These are phyloP conservation scores for Eryngium alpinum DNA, from an alignment of 140 eudicot species.

Conservation along the genomic window DNA sequence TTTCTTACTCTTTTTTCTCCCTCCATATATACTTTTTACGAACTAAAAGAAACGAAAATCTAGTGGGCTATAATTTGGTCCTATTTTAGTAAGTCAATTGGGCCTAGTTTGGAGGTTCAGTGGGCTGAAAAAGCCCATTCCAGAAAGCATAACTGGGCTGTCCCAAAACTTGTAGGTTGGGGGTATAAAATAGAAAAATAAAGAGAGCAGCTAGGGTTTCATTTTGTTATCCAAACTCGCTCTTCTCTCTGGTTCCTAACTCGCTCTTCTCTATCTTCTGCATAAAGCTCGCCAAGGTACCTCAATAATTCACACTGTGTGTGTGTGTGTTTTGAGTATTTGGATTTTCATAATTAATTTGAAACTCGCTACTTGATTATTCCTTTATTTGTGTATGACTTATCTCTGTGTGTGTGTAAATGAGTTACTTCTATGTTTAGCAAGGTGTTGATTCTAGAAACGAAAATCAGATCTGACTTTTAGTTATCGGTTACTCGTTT, in stretches of 20 bases:
- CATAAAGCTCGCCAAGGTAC: not conserved
- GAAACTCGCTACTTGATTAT: not conserved
- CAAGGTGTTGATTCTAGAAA: not conserved
- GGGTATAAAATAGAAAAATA: not conserved
- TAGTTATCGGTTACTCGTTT: not conserved
- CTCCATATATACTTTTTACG: too few relatives aligned
- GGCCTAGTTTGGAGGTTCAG: too few relatives aligned
- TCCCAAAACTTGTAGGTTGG: too few relatives aligned
- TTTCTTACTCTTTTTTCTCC: too few relatives aligned
- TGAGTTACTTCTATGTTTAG: not conserved
- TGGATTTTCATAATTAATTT: not conserved
- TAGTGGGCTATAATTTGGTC: too few relatives aligned
- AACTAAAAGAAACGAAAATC: too few relatives aligned
- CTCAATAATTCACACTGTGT: not conserved
- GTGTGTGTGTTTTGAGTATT: not conserved
- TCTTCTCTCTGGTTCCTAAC: not conserved
- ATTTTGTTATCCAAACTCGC: not conserved
- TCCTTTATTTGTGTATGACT: not conserved
- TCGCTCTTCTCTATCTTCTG: not conserved
- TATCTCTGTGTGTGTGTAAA: not conserved
- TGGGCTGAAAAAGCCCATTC: too few relatives aligned
- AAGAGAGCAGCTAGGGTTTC: not conserved
- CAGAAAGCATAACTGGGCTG: too few relatives aligned
- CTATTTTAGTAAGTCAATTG: too few relatives aligned
- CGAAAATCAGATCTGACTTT: not conserved